phyloP scores from a whole-genome alignment of 129 eudicot genomes.

The Escallonia herrerae region DNA sequence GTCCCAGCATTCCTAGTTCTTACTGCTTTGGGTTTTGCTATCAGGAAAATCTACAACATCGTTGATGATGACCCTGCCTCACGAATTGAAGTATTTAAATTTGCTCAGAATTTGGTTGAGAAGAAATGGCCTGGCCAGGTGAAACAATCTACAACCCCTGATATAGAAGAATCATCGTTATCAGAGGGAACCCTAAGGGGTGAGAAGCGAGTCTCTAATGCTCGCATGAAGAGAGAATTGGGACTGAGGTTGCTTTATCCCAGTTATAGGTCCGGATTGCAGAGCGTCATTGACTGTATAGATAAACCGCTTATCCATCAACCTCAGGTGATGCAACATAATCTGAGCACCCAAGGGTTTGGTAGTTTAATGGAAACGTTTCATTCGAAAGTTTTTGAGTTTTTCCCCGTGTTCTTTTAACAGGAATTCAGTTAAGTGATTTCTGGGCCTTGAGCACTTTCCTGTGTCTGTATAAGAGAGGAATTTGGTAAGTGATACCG shows the following conservation, averaged over 20 bases:
- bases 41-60: slow-evolving; percentile 65
- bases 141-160: slow-evolving; percentile 9
- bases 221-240: slow-evolving; percentile 60
- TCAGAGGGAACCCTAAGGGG: slow-evolving; percentile 25
- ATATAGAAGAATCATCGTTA: slow-evolving; percentile 4
- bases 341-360: slow-evolving; percentile 3
- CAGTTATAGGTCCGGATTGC: slow-evolving; percentile 63
- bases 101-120: slow-evolving; percentile 44
- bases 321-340: slow-evolving; percentile 10
- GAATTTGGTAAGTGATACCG: no score
- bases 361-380: background rate
- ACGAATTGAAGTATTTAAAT: slow-evolving; percentile 57
- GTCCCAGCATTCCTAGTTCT: background rate
- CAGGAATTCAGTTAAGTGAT: no score
- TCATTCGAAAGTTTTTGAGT: no score
- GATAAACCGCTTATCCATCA: slow-evolving; percentile 12
- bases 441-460: no score
- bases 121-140: slow-evolving; percentile 45
- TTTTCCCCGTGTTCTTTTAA: no score
- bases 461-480: no score
- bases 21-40: background rate
- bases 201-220: slow-evolving; percentile 67
- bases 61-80: slow-evolving; percentile 94
- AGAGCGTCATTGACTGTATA: slow-evolving; percentile 49
- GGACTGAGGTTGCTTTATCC: slow-evolving; percentile 66